Percentiles rank a stretch among this genome's conserved stretches.
Evolutionary conservation across 1,284 basidiomycete species (phyloP).

Genomic region (Ganoderma boninense): DNA sequence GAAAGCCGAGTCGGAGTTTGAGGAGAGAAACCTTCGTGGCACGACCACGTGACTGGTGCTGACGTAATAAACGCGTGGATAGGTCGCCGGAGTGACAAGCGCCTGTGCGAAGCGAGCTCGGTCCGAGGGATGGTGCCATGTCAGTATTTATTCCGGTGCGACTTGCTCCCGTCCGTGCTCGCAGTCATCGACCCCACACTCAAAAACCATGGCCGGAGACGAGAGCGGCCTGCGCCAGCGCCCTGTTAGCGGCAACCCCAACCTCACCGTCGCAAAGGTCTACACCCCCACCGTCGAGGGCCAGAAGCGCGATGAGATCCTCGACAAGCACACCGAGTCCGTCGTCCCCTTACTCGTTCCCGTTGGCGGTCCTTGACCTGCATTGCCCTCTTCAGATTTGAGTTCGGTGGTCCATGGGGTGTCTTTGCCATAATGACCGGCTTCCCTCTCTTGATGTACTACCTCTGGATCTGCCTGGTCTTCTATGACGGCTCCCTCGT

Average conservation of each 20-base stretch:
- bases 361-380: neutral
- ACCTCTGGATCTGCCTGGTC: conserved; percentile 98
- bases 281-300: conserved; percentile 65
- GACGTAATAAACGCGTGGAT: conserved; percentile 2
- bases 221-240: conserved; percentile 38
- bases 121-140: conserved; percentile 13
- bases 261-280: conserved; percentile 28
- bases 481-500: conserved; percentile 93
- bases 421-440: conserved; percentile 94
- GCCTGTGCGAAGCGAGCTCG: neutral
- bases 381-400: conserved; percentile 64
- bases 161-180: neutral
- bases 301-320: conserved; percentile 70
- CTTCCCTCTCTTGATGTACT: conserved; percentile 96
- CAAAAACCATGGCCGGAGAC: conserved; percentile 24
- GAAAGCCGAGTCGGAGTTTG: neutral
- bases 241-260: conserved; percentile 29
- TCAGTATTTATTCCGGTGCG: conserved; percentile 12
- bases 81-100: neutral
- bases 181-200: conserved; percentile 1
- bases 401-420: conserved; percentile 96
- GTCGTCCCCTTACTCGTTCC: conserved; percentile 36
- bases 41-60: neutral
- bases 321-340: conserved; percentile 81
- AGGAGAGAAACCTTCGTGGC: neutral